Evolutionary conservation across 345 rosid genomes (phyloP).

Genomic region (Hypericum androsaemum): DNA sequence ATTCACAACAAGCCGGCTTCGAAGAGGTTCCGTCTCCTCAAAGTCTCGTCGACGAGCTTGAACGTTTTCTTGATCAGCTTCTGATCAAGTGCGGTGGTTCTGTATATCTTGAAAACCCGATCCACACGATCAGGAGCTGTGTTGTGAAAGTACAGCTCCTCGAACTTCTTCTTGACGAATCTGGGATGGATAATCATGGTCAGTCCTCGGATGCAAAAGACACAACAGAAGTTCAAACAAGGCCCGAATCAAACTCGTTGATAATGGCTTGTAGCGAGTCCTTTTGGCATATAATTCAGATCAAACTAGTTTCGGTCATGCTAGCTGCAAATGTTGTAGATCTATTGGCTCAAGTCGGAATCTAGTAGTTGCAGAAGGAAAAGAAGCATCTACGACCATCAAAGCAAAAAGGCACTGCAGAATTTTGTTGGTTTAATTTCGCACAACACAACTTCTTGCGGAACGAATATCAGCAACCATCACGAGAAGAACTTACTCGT

Average conservation of each 20-base stretch:
- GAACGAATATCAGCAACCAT: too few species aligned
- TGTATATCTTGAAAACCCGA: constrained; percentile 86
- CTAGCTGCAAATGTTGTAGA: too few species aligned
- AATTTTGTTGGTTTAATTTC: too few species aligned
- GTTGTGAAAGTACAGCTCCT: constrained; percentile 85
- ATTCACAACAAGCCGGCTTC: constrained; percentile 88
- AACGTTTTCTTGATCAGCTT: constrained; percentile 98
- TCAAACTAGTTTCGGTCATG: too few species aligned
- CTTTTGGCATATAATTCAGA: too few species aligned
- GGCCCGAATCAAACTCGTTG: too few species aligned
- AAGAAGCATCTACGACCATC: too few species aligned
- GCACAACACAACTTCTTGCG: too few species aligned
- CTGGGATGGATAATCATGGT: constrained; percentile 22
- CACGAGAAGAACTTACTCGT: constrained; percentile 65
- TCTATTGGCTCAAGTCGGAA: too few species aligned
- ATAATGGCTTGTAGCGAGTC: too few species aligned
- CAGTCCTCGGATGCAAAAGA: not conserved
- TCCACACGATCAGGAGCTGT: constrained; percentile 75
- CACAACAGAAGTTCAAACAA: not conserved
- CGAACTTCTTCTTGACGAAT: constrained; percentile 93
- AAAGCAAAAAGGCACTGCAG: too few species aligned
- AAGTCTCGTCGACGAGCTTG: constrained; percentile 91
- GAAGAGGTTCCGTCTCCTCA: constrained; percentile 81
- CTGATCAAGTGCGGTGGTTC: constrained; percentile 90
- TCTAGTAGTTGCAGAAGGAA: too few species aligned